Evolutionary conservation across 2,329 filamentous ascomycete species (phyloP).

Genomic region (Fusarium sp.): DNA sequence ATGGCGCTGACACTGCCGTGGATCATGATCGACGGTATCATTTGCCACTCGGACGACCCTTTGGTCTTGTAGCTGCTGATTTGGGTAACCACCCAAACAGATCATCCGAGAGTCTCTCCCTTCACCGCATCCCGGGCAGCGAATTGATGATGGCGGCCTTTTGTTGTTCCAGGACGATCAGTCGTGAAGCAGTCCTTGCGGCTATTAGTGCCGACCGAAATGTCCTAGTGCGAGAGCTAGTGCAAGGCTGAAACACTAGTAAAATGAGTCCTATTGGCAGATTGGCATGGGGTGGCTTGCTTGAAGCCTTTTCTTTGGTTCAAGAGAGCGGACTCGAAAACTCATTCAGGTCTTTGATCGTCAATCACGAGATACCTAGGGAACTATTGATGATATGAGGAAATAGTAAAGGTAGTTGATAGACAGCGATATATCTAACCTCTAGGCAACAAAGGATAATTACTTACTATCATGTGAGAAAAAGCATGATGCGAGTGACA

Average conservation of each 20-base stretch:
- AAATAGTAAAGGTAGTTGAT: neutral
- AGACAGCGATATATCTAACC: neutral
- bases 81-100: constrained; percentile 18
- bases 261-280: constrained; percentile 4
- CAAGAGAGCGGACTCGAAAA: neutral
- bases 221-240: neutral
- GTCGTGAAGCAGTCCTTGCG: neutral
- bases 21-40: constrained; percentile 31
- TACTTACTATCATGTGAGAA: neutral
- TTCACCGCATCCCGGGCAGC: constrained; percentile 21
- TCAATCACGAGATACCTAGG: neutral
- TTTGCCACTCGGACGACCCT: constrained; percentile 28
- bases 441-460: neutral
- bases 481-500: neutral
- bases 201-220: neutral
- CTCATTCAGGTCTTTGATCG: neutral
- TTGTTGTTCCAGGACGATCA: neutral
- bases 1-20: constrained; percentile 8
- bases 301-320: neutral
- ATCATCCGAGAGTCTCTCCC: constrained; percentile 16
- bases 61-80: constrained; percentile 20
- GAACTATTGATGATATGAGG: neutral
- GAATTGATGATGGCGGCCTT: neutral
- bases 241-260: constrained; percentile 14
- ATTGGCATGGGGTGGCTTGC: neutral